Evolutionary conservation across 2,329 filamentous ascomycete species (phyloP).

Genomic region (Penicillium nordicum): DNA sequence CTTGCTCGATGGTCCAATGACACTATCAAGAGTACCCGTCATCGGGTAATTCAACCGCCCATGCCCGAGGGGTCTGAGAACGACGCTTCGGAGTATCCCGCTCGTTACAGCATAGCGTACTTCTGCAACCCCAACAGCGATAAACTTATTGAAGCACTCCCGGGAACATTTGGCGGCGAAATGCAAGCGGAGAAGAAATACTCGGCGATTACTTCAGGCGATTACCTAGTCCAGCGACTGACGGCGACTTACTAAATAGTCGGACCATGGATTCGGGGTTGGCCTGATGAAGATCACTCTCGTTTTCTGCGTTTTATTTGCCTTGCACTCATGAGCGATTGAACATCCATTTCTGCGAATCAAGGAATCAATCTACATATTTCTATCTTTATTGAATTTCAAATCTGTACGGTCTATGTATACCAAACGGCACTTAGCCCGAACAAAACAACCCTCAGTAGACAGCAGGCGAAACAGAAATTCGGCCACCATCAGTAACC

Average conservation of each 20-base stretch:
- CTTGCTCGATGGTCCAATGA: constrained; percentile 88
- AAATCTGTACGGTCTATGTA: not conserved
- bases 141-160: constrained; percentile 72
- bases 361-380: not conserved
- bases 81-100: constrained; percentile 56
- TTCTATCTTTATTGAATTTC: not conserved
- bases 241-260: constrained; percentile 61
- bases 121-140: constrained; percentile 86
- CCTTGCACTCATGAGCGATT: not conserved
- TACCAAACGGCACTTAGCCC: not conserved
- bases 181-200: constrained; percentile 71
- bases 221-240: constrained; percentile 76
- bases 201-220: constrained; percentile 68
- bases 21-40: constrained; percentile 82
- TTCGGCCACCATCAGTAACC: constrained; percentile 61
- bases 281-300: too few relatives aligned
- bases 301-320: not conserved
- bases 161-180: constrained; percentile 65
- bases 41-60: constrained; percentile 85
- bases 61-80: constrained; percentile 40
- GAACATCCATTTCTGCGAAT: not conserved
- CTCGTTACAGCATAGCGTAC: constrained; percentile 85
- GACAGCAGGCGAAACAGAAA: constrained; percentile 55
- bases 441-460: constrained; percentile 39
- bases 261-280: not conserved